Base-by-base conservation (phyloP, 192 early-diverging fungal species). In the Phlyctochytrium bullatum region DNA sequence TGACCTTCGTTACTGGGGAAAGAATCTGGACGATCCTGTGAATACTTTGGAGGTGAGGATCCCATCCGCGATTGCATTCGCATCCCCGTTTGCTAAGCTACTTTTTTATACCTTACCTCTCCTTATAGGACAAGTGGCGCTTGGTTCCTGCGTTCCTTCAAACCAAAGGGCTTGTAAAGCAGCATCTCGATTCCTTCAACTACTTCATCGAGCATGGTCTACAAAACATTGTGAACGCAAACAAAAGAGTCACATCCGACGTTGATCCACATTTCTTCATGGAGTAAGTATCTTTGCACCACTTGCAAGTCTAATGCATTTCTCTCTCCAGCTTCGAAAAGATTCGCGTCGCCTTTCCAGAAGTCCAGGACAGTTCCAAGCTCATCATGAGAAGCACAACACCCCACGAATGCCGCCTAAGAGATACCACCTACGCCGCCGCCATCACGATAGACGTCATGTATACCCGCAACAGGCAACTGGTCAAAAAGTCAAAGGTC, bases 121-220 rank as follows among this genome's bases (percentile, higher is more conserved):
- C 35, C 47, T 3, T 56, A 1, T 78, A 93, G 88, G 95, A 99
- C 80, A 99, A 99, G 73, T 99, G 97, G 97, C 86, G 94, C 73
- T 81, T 99, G 36, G 80, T 99, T 23, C 97, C 97, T 2, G 95
- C 97, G 0, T 99, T 97, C 75, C 78, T 99, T 33, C 93, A 94
- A 73, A 92, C 95, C 31, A 96, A 96, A 68, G 97, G 97, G 64
- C 86, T 99, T 24, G 91, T 99, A 59, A 98, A 98, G 77, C 97
- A 99, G 75, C 97, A 99, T 75, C 88, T 98, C 65, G 97, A 99
- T 76, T 99, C 97, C 4, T 99, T 96, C 80, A 96, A 99, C 81
- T 97, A 96, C 75, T 99, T 98, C 82, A 84, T 99, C 64, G 89
- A 98, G 67, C 90, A 90, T 2, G 97, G 95, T 59, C 77, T 99